phyloP scores from a whole-genome alignment of 768 basidiomycete genomes.

The Leccinellum albellum region DNA sequence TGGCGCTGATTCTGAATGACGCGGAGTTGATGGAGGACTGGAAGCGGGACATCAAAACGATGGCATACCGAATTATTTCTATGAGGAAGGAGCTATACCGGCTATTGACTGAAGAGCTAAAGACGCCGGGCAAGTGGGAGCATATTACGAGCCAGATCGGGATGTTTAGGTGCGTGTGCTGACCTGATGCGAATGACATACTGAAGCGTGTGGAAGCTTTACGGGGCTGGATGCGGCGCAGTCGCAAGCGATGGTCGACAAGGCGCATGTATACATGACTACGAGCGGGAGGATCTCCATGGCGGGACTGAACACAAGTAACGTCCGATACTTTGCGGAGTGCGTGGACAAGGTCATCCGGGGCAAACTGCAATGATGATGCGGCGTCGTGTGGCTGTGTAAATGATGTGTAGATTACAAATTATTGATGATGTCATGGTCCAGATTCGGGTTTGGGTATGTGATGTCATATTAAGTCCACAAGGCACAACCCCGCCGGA shows the following conservation, averaged over 20 bases:
- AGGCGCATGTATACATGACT: constrained; percentile 83
- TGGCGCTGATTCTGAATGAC: constrained; percentile 79
- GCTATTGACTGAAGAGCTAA: constrained; percentile 63
- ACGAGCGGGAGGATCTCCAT: constrained; percentile 89
- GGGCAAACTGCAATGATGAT: constrained; percentile 32
- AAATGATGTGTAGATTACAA: not conserved
- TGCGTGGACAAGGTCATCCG: constrained; percentile 66
- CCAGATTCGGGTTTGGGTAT: not conserved
- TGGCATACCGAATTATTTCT: constrained; percentile 72
- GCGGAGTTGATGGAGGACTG: constrained; percentile 76
- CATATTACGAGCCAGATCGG: constrained; percentile 96
- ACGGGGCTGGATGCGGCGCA: constrained; percentile 73
- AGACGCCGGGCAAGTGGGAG: constrained; percentile 93
- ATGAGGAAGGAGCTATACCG: constrained; percentile 83
- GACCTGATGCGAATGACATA: not conserved
- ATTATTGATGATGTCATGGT: not conserved
- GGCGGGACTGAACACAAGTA: constrained; percentile 83
- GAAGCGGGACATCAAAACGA: constrained; percentile 85
- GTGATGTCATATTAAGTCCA: not conserved
- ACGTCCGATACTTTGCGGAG: constrained; percentile 73
- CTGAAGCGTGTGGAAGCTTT: constrained; percentile 49
- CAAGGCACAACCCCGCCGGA: constrained; percentile 29
- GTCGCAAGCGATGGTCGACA: constrained; percentile 62
- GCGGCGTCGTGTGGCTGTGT: constrained; percentile 15
- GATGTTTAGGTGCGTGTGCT: constrained; percentile 78